Evolutionary conservation across 805 yeast species (phyloP), one percentile per base, ranked within the genome.

Genomic region (Brettanomyces bruxellensis): DNA sequence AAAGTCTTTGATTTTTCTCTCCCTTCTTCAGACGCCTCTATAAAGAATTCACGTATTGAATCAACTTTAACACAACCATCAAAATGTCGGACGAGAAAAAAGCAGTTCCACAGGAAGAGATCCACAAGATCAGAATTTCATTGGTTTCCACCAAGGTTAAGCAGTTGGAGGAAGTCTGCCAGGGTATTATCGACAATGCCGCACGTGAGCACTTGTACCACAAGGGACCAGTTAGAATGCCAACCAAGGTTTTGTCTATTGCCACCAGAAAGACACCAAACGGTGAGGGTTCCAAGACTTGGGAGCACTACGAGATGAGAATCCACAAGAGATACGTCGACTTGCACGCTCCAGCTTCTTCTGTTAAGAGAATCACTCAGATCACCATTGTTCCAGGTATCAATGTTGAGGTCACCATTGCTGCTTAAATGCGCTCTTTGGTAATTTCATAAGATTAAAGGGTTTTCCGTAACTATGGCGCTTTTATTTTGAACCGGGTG

Each of bases 221-320:
- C 84, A 91, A 89, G 81, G 99, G 99, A 71, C 99, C 99, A 64
- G 96, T 93, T 69, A 90, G 99, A 86, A 76, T 93, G 79, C 99
- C 99, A 80, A 93, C 99, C 76, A 93, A 90, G 86, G 93, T 86
- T 65, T 86, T 93, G 70, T 88, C 86, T 77, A 80, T 93, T 78
- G 80, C 95, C 78, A 93, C 99, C 86, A 89, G 99, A 87, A 93
- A 93, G 90, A 86, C 99, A 70, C 99, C 99, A 69, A 95, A 95
- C 76, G 99, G 99, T 93, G 97, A 93, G 81, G 99, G 99, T 93
- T 93, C 99, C 65, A 93, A 93, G 91, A 93, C 99, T 67, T 93
- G 97, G 97, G 99, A 93, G 73, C 79, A 95, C 66, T 93, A 83
- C 76, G 99, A 93, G 82, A 86, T 93, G 95, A 91, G 97, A 86